Evolutionary conservation across 164 flowering plant genomes (phyloP), one percentile per base, ranked within the genome.

Genomic region (Euptelea pleiosperma): DNA sequence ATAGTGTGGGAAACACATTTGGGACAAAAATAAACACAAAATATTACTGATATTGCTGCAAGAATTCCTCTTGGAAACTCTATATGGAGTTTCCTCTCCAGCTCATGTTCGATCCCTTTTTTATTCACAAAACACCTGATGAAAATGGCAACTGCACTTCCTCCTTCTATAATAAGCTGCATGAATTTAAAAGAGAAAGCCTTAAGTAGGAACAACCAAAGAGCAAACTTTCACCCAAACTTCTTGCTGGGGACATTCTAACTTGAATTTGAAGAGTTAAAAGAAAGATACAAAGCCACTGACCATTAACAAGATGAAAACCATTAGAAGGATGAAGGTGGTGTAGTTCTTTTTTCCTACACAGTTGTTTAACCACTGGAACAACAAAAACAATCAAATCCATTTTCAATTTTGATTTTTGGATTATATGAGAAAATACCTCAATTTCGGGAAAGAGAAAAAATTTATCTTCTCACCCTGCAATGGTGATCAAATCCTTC

Each of bases 401-500:
- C 16, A 36, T 25, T 31, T 55, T 39, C 21, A 55, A 15, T 22
- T 8, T n/a, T n/a, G 25, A 21, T 8, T 15, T 42, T 37, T 24
- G 21, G 18, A n/a, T 41, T 41, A 19, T 14, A 4, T 4, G 6
- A 34, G 3, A 1, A 25, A 26, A 11, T 16, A n/a, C 7, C 6
- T 6, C n/a, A 44, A 8, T 14, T 22, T 34, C 3, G 1, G 10
- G 11, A 42, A 15, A 48, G 8, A 1, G 3, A 55, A 10, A 42
- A 31, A 8, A 6, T 9, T 35, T 5, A 11, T 48, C 31, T 50
- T 33, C 70, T 78, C 67, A 90, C 98, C 81, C 94, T 81, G 83
- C 99, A 93, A 73, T 93, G 99, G 74, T 93, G 99, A 77, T 93
- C 99, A 68, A 93, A 93, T 40, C 97, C 99, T 63, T 93, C 97